Evolutionary conservation across 257 asterid species (phyloP).

Genomic region (Solanum bulbocastanum): DNA sequence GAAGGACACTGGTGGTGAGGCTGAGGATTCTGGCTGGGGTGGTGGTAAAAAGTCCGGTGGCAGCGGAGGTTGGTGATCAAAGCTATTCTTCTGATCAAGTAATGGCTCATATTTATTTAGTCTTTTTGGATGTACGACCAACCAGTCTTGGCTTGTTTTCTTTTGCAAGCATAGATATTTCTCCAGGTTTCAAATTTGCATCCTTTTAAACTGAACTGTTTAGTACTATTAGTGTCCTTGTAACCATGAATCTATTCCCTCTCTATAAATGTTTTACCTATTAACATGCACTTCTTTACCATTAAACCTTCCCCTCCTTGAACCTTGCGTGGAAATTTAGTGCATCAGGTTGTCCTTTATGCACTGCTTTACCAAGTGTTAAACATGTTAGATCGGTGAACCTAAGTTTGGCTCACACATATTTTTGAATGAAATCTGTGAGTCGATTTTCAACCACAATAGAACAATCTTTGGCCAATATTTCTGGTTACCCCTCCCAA

Average conservation of each 20-base stretch:
- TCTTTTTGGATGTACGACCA: neutral
- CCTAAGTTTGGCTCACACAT: neutral
- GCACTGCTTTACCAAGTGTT: neutral
- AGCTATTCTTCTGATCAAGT: neutral
- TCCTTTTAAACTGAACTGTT: neutral
- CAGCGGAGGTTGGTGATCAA: conserved; percentile 17
- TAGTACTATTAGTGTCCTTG: neutral
- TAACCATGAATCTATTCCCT: neutral
- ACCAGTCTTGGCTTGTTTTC: neutral
- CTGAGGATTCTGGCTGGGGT: conserved; percentile 39
- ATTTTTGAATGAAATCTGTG: neutral
- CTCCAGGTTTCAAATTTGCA: neutral
- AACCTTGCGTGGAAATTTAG: neutral
- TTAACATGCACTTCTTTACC: neutral
- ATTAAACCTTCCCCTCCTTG: neutral
- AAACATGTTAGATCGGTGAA: too few species aligned
- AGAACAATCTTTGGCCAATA: neutral
- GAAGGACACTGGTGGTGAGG: conserved; percentile 14
- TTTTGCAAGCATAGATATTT: neutral
- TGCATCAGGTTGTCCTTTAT: neutral
- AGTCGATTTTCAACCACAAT: neutral
- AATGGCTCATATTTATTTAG: neutral
- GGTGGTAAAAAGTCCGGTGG: conserved; percentile 33
- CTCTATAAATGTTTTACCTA: neutral
- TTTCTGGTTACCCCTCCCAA: neutral